Evolutionary conservation across 1,139 yeast genomes (phyloP), one percentile per base, ranked within the genome.

Genomic region (Suhomyces choctaworum): DNA sequence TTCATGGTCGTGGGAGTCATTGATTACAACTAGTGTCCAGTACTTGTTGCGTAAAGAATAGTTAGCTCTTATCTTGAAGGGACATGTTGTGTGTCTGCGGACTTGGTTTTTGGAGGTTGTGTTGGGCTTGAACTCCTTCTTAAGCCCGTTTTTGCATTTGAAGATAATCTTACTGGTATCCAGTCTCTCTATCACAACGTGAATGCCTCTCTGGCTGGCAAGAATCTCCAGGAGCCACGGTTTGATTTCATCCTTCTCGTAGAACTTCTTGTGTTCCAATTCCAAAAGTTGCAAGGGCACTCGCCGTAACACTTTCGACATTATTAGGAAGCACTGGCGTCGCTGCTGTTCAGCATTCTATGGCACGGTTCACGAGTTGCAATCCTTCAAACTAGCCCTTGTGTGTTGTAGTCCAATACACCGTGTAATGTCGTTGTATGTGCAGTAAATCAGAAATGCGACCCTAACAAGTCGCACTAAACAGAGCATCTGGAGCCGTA

Each of bases 51-150:
- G 66, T 14, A 76, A 56, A 1, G 84, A 77, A 47, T 66, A 80
- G 44, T 83, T 81, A 3, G 88, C 88, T 44, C 90, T 62, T 21
- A 82, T 68, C 54, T 85, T 70, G 52, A 82, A 82, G 1, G 89
- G 88, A 52, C 92, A 82, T 8, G 70, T 64, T 19, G 56, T 54
- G 14, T 48, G 57, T 14, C 64, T 46, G 31, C 66, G 36, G 15
- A 27, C 36, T 27, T 33, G 44, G 20, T 39, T 20, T 27, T 32
- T 32, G 20, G 6, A 7, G 21, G 36, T 32, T 16, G 28, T 27
- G 34, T 34, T 37, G n/a, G 40, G 22, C 32, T 42, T 42, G 15
- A 40, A 29, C 32, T 42, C 44, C 29, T 42, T 39, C 36, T 42
- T 46, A 24, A 40, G 21, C 26, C 27, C 28, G 28, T 45, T 45